phyloP scores from a whole-genome alignment of 2,329 filamentous ascomycete genomes.

The Colletotrichum graminicola region DNA sequence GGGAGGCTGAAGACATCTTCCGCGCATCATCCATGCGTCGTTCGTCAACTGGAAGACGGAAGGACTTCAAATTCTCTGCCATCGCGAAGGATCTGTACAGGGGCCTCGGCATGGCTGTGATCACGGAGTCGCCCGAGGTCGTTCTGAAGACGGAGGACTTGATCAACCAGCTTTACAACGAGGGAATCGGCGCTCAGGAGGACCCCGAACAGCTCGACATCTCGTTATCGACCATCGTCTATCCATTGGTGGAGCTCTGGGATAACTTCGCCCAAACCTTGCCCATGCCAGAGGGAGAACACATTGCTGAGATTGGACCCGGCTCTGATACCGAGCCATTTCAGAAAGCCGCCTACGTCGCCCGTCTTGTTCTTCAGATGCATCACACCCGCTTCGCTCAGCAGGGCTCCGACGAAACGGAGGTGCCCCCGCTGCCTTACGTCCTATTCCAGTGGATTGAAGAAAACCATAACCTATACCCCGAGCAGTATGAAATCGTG shows the following conservation, averaged over 20 bases:
- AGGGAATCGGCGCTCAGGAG: slow-evolving; percentile 68
- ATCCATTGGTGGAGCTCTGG: slow-evolving; percentile 68
- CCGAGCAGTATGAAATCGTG: slow-evolving; percentile 75
- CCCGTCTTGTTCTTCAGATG: slow-evolving; percentile 80
- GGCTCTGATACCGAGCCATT: slow-evolving; percentile 72
- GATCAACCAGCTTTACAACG: slow-evolving; percentile 73
- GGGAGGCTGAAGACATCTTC: slow-evolving; percentile 68
- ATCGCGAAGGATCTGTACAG: slow-evolving; percentile 79
- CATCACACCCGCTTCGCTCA: slow-evolving; percentile 72
- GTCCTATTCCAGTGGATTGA: slow-evolving; percentile 88
- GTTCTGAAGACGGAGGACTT: slow-evolving; percentile 82
- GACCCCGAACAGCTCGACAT: slow-evolving; percentile 68
- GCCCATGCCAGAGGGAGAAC: slow-evolving; percentile 63
- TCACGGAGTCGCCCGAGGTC: slow-evolving; percentile 78
- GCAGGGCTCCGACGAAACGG: slow-evolving; percentile 49
- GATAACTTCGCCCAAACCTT: slow-evolving; percentile 64
- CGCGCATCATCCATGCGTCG: slow-evolving; percentile 64
- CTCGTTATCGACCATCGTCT: slow-evolving; percentile 66
- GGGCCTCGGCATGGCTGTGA: slow-evolving; percentile 66
- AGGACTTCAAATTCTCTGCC: slow-evolving; percentile 73
- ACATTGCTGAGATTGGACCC: slow-evolving; percentile 74
- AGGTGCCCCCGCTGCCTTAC: slow-evolving; percentile 74
- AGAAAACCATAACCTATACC: slow-evolving; percentile 78
- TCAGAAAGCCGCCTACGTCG: slow-evolving; percentile 83
- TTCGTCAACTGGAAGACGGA: slow-evolving; percentile 57